Conservation (phyloP, 176 grass and related monocot species). For the Triticum timopheevii region DNA sequence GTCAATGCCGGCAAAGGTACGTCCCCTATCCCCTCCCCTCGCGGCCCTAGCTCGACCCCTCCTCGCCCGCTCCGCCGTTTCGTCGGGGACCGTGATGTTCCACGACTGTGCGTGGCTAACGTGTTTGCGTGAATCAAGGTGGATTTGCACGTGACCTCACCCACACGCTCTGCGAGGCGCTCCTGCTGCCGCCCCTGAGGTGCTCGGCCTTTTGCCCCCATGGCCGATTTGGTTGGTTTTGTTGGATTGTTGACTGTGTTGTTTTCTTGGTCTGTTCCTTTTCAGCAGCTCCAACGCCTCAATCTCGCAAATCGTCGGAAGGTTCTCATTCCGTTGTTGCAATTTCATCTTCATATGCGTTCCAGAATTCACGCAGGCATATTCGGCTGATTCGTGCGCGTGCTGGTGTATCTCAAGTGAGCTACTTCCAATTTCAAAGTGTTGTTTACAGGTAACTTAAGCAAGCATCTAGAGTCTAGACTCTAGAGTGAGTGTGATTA, state of each 20-base stretch:
- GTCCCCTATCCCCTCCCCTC: background rate
- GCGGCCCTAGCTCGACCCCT: background rate
- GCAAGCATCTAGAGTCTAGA: too few relatives aligned
- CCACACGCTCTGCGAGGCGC: constrained; percentile 64
- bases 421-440: too few relatives aligned
- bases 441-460: too few relatives aligned
- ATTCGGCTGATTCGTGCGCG: too few relatives aligned
- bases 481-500: too few relatives aligned
- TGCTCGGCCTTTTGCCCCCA: constrained; percentile 30
- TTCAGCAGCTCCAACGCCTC: constrained; percentile 45
- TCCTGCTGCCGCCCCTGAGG: constrained; percentile 70
- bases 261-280: constrained; percentile 24
- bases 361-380: too few relatives aligned
- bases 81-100: background rate
- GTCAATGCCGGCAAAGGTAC: constrained; percentile 91
- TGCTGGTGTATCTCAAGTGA: too few relatives aligned
- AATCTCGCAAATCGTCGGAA: constrained; percentile 78
- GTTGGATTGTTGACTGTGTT: background rate
- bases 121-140: constrained; percentile 60
- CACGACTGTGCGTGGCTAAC: background rate
- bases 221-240: background rate
- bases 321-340: constrained; percentile 24
- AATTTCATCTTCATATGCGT: too few relatives aligned
- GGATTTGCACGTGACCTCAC: constrained; percentile 80
- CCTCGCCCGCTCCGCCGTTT: background rate